Conservation (phyloP, 371 early-diverging fungal genomes). For the Homolaphlyctis polyrhiza region DNA sequence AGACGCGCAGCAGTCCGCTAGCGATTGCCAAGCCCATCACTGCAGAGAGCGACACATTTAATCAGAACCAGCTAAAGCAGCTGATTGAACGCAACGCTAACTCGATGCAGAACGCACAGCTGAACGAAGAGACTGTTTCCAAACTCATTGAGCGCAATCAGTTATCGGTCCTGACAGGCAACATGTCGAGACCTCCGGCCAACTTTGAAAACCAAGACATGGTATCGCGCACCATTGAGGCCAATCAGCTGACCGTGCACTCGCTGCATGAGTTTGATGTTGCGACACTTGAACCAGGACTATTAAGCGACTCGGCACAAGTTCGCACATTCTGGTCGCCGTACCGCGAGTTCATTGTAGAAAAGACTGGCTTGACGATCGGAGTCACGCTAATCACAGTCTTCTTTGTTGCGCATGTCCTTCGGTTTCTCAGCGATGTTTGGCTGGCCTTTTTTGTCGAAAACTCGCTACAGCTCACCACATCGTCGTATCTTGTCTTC, state of each 20-base stretch:
- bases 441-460: constrained; percentile 20
- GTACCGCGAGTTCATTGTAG: constrained; percentile 18
- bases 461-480: neutral
- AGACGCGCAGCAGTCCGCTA: constrained; percentile 23
- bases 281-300: constrained; percentile 16
- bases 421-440: constrained; percentile 39
- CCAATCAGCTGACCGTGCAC: constrained; percentile 66
- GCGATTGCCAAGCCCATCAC: constrained; percentile 29
- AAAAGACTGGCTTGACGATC: constrained; percentile 30
- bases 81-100: neutral
- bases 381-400: constrained; percentile 25
- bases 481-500: constrained; percentile 32
- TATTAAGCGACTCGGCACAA: constrained; percentile 12
- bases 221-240: constrained; percentile 57
- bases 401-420: constrained; percentile 39
- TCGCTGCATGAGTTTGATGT: constrained; percentile 42
- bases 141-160: constrained; percentile 63
- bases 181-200: constrained; percentile 27
- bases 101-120: constrained; percentile 28
- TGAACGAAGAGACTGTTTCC: constrained; percentile 63
- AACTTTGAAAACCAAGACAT: constrained; percentile 51
- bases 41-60: constrained; percentile 10
- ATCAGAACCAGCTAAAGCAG: constrained; percentile 2
- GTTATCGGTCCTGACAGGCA: constrained; percentile 44
- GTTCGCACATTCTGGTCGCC: constrained; percentile 1